Evolutionary conservation across 345 rosid genomes (phyloP), one percentile per base, ranked within the genome.

Genomic region (Moricandia moricandioides): DNA sequence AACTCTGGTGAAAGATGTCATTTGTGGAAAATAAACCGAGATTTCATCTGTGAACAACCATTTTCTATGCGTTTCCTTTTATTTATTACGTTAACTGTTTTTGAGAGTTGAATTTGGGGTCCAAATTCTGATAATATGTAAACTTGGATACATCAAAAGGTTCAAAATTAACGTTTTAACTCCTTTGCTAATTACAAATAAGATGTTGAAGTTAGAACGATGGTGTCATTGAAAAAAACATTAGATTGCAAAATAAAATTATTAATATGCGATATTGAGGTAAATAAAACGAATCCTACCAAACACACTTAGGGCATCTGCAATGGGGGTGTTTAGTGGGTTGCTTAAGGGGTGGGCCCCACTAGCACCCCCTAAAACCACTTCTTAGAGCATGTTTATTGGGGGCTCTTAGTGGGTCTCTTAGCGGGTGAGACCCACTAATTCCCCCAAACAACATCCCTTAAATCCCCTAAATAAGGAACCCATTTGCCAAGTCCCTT

Each of bases 261-360:
- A 37, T 43, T 31, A 66, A 5, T 34, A 35, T 24, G 45, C 45
- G 45, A 39, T 39, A 39, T 39, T 39, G 13, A 12, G 6, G 27
- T 52, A 43, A 43, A 40, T 55, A 10, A 63, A 33, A 51, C 54
- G 58, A 71, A 66, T 72, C 63, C 35, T 60, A 60, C 69, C 77
- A 78, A 77, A 71, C 72, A 65, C 14, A 65, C 40, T 57, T 59
- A 52, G n/a, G n/a, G n/a, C n/a, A n/a, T n/a, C n/a, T n/a, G n/a
- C n/a, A n/a, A n/a, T n/a, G n/a, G n/a, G n/a, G n/a, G n/a, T n/a
- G n/a, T n/a, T n/a, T n/a, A n/a, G n/a, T n/a, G n/a, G n/a, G n/a
- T n/a, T n/a, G n/a, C n/a, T n/a, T n/a, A n/a, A n/a, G n/a, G n/a
- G n/a, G n/a, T n/a, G n/a, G n/a, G n/a, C n/a, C n/a, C n/a, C n/a